Base-by-base conservation (phyloP, 208 protist species). In the Leishmania lainsoni region DNA sequence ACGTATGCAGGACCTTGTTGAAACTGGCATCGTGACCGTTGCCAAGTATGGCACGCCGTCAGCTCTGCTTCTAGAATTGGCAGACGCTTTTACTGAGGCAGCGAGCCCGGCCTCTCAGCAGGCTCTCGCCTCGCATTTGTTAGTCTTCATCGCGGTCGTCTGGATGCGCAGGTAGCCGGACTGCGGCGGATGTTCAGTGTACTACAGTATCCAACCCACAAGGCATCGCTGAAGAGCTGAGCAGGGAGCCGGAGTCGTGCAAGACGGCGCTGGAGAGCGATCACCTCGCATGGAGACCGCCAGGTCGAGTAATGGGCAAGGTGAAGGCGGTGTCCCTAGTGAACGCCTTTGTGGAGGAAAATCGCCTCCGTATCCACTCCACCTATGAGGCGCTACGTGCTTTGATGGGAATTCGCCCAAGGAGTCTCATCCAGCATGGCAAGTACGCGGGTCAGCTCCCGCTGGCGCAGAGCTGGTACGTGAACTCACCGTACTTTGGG, bases 311-410 rank as follows among this genome's bases (percentile, higher is more conserved):
- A 22, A 76, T 93, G 29, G 86, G 88, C 6, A 84, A 84, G 52
- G 61, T 94, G 59, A 89, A 92, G 29, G 95, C 93, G 3, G 93
- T 98, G 1, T 81, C 79, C 10, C 86, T 96, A 49, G 90, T 86
- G 14, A 96, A 96, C 78, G 89, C 94, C 68, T 98, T 98, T 91
- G 90, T 98, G 20, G 90, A 94, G 59, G 92, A 94, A 78, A 96
- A 98, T 76, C 83, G 91, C 0, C 61, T 86, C 8, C 92, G 92
- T 14, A 75, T 98, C 9, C 77, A 85, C 42, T 91, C 85, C 39
- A 86, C 75, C 5, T 95, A 93, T 81, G 95, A 98, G 56, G 95
- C 91, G 14, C 86, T 89, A 49, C 81, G 93, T 0, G 86, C 89
- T 0, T 81, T 98, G 52, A 54, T 94, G 49, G 95, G 95, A 45